phyloP scores from a whole-genome alignment of 352 stramenopile species.

The Pythium dissimile region DNA sequence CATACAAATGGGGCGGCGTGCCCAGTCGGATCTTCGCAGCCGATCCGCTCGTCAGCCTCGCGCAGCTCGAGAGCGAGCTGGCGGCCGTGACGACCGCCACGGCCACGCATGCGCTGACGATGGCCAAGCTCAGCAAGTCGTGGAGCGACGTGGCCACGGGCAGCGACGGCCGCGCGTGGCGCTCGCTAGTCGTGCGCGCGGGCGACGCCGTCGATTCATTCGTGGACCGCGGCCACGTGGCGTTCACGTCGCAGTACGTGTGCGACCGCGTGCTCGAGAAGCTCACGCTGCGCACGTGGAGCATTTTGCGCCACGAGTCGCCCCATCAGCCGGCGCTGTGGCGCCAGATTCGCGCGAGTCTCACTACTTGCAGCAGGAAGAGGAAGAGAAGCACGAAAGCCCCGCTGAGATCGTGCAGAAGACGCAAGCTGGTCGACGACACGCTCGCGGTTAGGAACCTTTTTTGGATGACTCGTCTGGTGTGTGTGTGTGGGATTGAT shows the following conservation, averaged over 20 bases:
- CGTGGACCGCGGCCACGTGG: neutral
- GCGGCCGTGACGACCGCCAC: neutral
- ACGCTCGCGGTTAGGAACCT: no score
- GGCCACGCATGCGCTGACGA: neutral
- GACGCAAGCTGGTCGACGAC: no score
- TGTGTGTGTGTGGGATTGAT: no score
- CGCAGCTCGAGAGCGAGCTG: conserved; percentile 4
- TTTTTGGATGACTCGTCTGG: no score
- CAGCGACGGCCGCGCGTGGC: conserved; percentile 2
- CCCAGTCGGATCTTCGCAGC: neutral
- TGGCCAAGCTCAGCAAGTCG: neutral
- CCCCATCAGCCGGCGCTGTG: neutral
- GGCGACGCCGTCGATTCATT: neutral
- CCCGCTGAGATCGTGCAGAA: neutral
- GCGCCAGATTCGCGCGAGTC: conserved; percentile 15
- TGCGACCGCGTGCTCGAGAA: conserved; percentile 12
- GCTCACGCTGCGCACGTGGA: neutral
- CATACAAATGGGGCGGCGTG: conserved; percentile 9
- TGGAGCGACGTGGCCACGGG: neutral
- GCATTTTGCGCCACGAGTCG: neutral
- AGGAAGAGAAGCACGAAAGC: conserved; percentile 19
- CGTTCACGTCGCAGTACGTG: conserved; percentile 20
- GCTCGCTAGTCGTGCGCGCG: no score
- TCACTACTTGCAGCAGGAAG: conserved; percentile 15
- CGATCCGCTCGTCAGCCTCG: neutral